A percentile compares a stretch with the other conserved stretches of the same genome.
These are phyloP conservation scores for Ceriops zippeliana DNA, from an alignment of 345 rosid species.

Conservation along the genomic window DNA sequence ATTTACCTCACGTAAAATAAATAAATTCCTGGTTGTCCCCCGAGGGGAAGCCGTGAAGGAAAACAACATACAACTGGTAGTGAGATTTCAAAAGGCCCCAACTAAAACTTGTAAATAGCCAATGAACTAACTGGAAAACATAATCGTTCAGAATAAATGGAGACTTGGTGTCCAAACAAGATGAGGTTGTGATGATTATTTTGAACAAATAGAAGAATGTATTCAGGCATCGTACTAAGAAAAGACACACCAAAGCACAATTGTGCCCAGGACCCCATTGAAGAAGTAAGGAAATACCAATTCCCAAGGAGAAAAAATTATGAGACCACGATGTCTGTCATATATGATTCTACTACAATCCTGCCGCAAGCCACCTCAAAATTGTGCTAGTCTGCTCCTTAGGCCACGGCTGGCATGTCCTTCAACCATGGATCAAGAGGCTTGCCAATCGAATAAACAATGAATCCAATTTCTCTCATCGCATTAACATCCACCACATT, in stretches of 20 bases:
- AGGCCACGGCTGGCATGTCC: conserved; percentile 18
- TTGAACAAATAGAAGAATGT: conserved; percentile 18
- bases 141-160: not conserved
- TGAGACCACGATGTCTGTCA: conserved; percentile 7
- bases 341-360: conserved; percentile 15
- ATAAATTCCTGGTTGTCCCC: too few relatives aligned
- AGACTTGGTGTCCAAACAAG: conserved; percentile 5
- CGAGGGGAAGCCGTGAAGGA: too few relatives aligned
- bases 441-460: conserved; percentile 17
- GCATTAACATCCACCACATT: not conserved
- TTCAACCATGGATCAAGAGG: conserved; percentile 18
- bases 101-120: not conserved
- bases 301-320: not conserved
- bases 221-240: conserved; percentile 18
- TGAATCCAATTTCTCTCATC: conserved; percentile 10
- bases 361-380: not conserved
- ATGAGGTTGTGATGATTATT: conserved; percentile 18
- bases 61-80: too few relatives aligned
- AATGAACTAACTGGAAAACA: not conserved
- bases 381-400: not conserved
- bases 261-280: conserved; percentile 10
- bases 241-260: conserved; percentile 13
- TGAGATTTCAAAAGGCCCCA: too few relatives aligned
- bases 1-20: too few relatives aligned
- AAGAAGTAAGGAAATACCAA: not conserved